A percentile compares a stretch with the other conserved stretches of the same genome.
phyloP scores from a whole-genome alignment of 139 green algal genomes.

The Coccomyxa sp. region DNA sequence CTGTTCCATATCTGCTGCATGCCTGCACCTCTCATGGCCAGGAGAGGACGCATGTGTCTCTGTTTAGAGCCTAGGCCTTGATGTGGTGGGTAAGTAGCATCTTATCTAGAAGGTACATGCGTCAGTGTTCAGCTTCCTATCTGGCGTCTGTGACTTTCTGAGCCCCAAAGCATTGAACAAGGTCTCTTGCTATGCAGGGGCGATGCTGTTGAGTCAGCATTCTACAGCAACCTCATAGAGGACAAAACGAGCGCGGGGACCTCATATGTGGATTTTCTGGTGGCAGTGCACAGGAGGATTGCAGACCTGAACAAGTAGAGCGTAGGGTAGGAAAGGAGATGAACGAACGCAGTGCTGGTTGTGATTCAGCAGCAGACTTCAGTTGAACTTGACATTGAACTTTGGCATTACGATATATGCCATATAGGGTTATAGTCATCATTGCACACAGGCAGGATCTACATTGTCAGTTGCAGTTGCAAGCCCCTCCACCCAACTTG shows the following conservation, averaged over 20 bases:
- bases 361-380: no score
- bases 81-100: not conserved
- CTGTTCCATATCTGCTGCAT: not conserved
- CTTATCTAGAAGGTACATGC: not conserved
- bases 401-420: no score
- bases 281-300: slow-evolving; percentile 79
- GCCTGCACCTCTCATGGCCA: not conserved
- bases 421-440: no score
- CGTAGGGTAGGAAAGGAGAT: not conserved
- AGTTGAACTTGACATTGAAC: no score
- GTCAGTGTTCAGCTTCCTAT: not conserved
- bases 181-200: slow-evolving; percentile 13
- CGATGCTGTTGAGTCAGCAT: slow-evolving; percentile 49
- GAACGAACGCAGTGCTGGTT: no score
- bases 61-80: not conserved
- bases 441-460: no score
- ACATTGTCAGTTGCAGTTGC: no score
- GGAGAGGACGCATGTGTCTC: not conserved
- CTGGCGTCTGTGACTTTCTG: not conserved
- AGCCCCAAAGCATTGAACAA: not conserved
- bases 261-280: slow-evolving; percentile 88
- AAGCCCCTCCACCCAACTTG: no score
- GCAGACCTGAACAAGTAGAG: not conserved
- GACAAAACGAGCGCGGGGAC: slow-evolving; percentile 61
- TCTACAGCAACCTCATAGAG: slow-evolving; percentile 73